Evolutionary conservation across 768 basidiomycete species (phyloP), one percentile per base, ranked within the genome.

Genomic region (Kondoa subrosea): DNA sequence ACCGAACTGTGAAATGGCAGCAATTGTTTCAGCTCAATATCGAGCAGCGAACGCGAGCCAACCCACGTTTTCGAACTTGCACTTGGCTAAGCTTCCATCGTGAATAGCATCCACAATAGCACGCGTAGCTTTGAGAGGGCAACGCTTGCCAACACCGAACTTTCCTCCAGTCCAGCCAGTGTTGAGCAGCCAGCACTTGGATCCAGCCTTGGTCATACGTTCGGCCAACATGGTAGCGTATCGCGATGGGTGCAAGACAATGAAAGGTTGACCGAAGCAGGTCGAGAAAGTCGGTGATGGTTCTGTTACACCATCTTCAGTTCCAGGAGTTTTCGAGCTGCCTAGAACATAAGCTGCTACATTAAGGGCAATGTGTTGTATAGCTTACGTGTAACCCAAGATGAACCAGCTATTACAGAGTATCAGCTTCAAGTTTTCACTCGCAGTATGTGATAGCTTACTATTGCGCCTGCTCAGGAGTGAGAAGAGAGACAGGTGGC

Each of bases 201-300:
- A 91, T 66, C 88, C 83, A 80, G 88, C 82, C 78, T 85, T 83
- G 67, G 85, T 79, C 92, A 99, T 97, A 74, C 88, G 85, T 72
- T 89, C 86, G 0, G 93, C 91, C 72, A 99, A 82, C 95, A 99
- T 99, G 78, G 87, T 83, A 56, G 95, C 93, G 78, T 99, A 99
- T 70, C 91, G 87, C 34, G 56, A 69, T 27, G 56, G 59, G 79
- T 95, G 93, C 67, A 95, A 88, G 73, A 96, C 87, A 77, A 99
- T 96, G 84, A 99, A 97, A n/a, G 95, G 95, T 56, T 92, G 91
- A 73, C 87, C 88, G 83, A 96, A 99, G 79, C 95, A 97, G 33
- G 92, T 96, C 25, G 91, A 95, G 84, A 99, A 99, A 56, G 95
- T 97, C 27, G 95, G 95, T 71, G 93, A 92, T 68, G 95, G 95